Conservation (phyloP, 2,329 filamentous ascomycete species). For the Zalaria sp. region DNA sequence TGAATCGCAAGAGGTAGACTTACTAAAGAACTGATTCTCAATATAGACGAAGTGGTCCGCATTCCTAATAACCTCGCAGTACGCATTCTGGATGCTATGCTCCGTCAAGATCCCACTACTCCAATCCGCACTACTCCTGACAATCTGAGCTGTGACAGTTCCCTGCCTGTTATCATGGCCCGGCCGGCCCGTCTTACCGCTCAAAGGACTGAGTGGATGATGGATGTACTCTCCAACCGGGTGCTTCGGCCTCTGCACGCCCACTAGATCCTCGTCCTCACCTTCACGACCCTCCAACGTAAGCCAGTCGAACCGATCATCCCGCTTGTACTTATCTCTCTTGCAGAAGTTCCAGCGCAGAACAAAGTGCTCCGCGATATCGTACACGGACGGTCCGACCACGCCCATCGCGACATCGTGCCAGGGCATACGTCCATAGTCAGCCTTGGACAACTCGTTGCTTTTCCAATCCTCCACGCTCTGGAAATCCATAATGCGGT, state of each 20-base stretch:
- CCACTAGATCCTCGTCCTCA: constrained; percentile 71
- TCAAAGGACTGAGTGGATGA: constrained; percentile 61
- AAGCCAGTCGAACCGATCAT: constrained; percentile 72
- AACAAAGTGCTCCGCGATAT: constrained; percentile 92
- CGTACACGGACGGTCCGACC: constrained; percentile 79
- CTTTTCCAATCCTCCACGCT: constrained; percentile 83
- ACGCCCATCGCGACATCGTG: constrained; percentile 89
- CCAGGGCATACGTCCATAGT: constrained; percentile 95
- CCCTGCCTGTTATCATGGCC: constrained; percentile 41
- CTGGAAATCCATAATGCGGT: constrained; percentile 89
- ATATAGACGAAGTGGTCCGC: constrained; percentile 94
- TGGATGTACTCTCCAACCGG: constrained; percentile 77
- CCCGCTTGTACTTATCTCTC: constrained; percentile 93
- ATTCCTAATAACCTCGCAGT: constrained; percentile 68
- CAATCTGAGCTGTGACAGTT: constrained; percentile 65
- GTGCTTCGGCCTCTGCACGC: constrained; percentile 76
- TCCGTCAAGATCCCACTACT: constrained; percentile 79
- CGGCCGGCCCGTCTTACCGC: constrained; percentile 42
- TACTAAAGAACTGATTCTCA: constrained; percentile 94
- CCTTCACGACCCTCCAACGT: constrained; percentile 61
- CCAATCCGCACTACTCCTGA: constrained; percentile 89
- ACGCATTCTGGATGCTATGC: constrained; percentile 78
- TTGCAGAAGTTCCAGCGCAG: constrained; percentile 95
- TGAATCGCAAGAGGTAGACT: constrained; percentile 8
- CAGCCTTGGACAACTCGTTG: constrained; percentile 82